Evolutionary conservation across 768 basidiomycete species (phyloP), one percentile per base, ranked within the genome.

Genomic region (Crassisporium funariophilum): DNA sequence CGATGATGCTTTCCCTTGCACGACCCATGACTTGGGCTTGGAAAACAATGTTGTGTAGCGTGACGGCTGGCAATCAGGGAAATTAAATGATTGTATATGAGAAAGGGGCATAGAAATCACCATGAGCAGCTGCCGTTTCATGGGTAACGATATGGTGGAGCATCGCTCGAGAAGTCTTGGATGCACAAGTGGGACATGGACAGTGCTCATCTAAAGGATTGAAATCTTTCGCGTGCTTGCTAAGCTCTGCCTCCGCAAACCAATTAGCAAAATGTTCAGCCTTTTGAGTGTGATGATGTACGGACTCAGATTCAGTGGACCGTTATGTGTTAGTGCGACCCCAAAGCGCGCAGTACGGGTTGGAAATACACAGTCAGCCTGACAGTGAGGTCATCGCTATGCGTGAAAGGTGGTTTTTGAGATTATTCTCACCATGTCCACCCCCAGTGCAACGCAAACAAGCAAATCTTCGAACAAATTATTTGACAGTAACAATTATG

Each of bases 351-450:
- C 93, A 1, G 93, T 95, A 48, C 93, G 79, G 2, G 92, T 95
- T 23, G 92, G 93, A 58, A 93, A 95, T 9, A 95, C 92, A 52
- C 92, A 95, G 62, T 95, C 92, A 0, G 91, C 91, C 90, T 91
- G 49, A 8, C 43, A n/a, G 15, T 51, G 5, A 50, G 17, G 7
- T 19, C 15, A 23, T 25, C 31, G 2, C 20, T 21, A 12, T 17
- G 17, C 21, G 39, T 31, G 31, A 35, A 19, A 41, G n/a, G n/a
- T 16, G n/a, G 23, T 12, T 35, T 31, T 21, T 15, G 16, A 50
- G n/a, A 19, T 33, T 20, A 16, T 5, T 23, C 70, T 22, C 52
- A 88, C 91, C 91, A 95, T 95, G 59, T 95, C 92, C 22, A 95
- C 78, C 11, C 92, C 92, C n/a, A 95, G 72, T 4, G 92, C 92